These are phyloP conservation scores for Globisporangium abappressorium DNA, from an alignment of 352 stramenopile species.

Conservation along the genomic window DNA sequence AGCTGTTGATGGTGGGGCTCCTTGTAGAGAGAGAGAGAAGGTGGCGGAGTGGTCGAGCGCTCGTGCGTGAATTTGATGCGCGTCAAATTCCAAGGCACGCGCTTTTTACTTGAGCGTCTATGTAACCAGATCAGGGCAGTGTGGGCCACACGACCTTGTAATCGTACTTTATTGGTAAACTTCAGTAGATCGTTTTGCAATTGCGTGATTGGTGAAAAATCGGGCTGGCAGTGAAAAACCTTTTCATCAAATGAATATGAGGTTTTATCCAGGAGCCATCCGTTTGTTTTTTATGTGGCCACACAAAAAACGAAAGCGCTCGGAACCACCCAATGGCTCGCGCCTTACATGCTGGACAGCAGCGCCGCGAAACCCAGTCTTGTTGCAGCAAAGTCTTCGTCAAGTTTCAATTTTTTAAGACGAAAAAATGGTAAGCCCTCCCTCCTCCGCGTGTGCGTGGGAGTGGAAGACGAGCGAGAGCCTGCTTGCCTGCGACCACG, in stretches of 20 bases:
- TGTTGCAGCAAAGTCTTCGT: slow-evolving; percentile 76
- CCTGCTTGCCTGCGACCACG: background rate
- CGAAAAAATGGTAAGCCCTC: slow-evolving; percentile 79
- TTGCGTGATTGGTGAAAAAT: too few species aligned
- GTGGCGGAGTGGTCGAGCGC: background rate
- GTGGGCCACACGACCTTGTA: background rate
- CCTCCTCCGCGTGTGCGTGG: background rate
- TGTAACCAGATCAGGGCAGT: background rate
- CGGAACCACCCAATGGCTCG: slow-evolving; percentile 32
- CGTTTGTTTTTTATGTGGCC: background rate
- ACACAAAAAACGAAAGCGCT: slow-evolving; percentile 21
- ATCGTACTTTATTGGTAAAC: background rate
- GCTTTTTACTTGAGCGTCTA: background rate
- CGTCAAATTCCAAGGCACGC: slow-evolving; percentile 4
- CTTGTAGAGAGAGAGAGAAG: background rate
- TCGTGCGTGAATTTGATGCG: background rate
- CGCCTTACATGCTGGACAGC: too few species aligned
- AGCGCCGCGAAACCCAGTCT: slow-evolving; percentile 39
- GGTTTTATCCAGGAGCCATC: background rate
- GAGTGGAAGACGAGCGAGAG: background rate
- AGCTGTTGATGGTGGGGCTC: background rate
- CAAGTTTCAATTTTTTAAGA: slow-evolving; percentile 88
- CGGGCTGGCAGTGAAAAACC: too few species aligned
- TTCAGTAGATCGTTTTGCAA: background rate
- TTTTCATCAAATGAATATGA: background rate